phyloP scores from a whole-genome alignment of 345 rosid species.

The Crucihimalaya himalaica region DNA sequence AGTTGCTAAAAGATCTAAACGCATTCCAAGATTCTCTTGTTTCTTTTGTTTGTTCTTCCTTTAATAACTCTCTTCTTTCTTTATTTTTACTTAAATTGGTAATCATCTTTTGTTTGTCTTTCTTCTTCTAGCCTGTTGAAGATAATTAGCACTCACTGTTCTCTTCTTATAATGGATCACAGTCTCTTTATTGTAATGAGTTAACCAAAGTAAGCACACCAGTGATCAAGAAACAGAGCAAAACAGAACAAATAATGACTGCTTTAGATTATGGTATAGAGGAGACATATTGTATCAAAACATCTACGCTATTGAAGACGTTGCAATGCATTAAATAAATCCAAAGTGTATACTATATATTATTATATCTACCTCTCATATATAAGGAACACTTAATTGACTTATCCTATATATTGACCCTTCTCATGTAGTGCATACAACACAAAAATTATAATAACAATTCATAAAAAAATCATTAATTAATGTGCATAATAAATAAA shows the following conservation, averaged over 20 bases:
- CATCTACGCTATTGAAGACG: constrained; percentile 13
- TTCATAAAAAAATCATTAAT: neutral
- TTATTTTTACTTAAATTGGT: constrained; percentile 31
- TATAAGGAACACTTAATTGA: constrained; percentile 14
- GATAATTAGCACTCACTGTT: neutral
- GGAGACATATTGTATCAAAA: constrained; percentile 12
- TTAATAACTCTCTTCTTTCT: neutral
- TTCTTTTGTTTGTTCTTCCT: neutral
- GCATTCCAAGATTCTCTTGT: too few species aligned
- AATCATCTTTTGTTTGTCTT: constrained; percentile 42
- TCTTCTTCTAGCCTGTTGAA: neutral
- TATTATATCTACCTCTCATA: constrained; percentile 15
- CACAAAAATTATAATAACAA: neutral
- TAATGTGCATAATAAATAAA: constrained; percentile 15
- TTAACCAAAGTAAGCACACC: neutral
- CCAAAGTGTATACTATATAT: neutral
- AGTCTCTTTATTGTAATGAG: neutral
- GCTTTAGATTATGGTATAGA: neutral
- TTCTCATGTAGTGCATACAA: constrained; percentile 8
- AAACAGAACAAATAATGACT: neutral
- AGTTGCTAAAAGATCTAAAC: neutral
- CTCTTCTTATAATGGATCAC: neutral
- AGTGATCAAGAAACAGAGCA: constrained; percentile 37
- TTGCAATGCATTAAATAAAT: constrained; percentile 25
- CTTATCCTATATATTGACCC: neutral